Conservation (phyloP, 345 rosid genomes). For the Tarenaya hassleriana region DNA sequence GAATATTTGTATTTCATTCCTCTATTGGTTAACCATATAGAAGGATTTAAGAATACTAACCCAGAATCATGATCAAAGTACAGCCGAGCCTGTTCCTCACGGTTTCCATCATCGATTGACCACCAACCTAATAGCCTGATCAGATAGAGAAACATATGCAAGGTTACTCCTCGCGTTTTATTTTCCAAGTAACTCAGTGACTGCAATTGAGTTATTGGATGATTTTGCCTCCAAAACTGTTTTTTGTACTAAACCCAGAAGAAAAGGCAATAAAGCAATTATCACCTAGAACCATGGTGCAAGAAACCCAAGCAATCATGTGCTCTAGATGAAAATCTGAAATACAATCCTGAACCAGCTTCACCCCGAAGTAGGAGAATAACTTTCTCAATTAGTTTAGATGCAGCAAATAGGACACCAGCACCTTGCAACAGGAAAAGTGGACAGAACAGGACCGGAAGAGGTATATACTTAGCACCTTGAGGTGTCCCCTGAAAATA, state of each 20-base stretch:
- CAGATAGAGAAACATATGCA: conserved; percentile 18
- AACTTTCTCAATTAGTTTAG: conserved; percentile 60
- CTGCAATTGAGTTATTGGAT: background rate
- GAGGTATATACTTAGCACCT: conserved; percentile 68
- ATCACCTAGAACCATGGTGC: conserved; percentile 96
- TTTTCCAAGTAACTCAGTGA: background rate
- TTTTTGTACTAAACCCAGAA: conserved; percentile 6
- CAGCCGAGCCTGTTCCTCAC: conserved; percentile 82
- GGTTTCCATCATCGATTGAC: conserved; percentile 90
- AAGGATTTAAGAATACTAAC: conserved; percentile 33
- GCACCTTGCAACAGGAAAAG: conserved; percentile 82
- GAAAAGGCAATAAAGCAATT: conserved; percentile 2
- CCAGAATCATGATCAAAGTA: conserved; percentile 60
- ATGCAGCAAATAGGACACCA: conserved; percentile 73
- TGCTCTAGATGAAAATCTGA: conserved; percentile 56
- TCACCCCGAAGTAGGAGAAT: conserved; percentile 50
- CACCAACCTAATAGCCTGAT: conserved; percentile 89
- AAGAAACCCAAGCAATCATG: conserved; percentile 84
- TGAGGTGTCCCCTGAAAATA: conserved; percentile 77
- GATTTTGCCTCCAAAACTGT: conserved; percentile 9
- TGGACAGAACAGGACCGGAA: conserved; percentile 79
- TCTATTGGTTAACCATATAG: conserved; percentile 1
- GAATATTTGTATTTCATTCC: too few species aligned
- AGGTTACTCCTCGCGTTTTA: conserved; percentile 7
- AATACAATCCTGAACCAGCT: conserved; percentile 68